Evolutionary conservation across 1,284 basidiomycete genomes (phyloP).

Genomic region (Leucoagaricus sp.): DNA sequence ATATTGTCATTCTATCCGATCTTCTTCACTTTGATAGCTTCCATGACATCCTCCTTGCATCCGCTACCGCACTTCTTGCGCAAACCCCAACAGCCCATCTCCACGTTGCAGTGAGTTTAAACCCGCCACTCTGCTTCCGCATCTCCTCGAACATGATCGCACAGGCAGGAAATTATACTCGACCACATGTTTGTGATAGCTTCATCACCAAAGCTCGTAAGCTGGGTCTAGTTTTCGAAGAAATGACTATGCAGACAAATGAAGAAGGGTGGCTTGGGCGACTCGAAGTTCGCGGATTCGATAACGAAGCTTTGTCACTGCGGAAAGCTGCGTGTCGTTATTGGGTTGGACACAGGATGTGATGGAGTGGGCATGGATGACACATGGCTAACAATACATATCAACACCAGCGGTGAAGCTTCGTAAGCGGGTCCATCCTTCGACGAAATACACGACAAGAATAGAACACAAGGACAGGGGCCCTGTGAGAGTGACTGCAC

Average conservation of each 20-base stretch:
- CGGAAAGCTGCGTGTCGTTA: constrained; percentile 61
- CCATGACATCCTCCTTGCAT: constrained; percentile 56
- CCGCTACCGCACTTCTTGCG: constrained; percentile 50
- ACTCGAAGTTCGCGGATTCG: constrained; percentile 47
- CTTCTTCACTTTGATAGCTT: constrained; percentile 66
- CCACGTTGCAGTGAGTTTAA: constrained; percentile 51
- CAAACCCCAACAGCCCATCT: constrained; percentile 42
- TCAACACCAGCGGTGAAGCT: too few relatives aligned
- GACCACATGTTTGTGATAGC: constrained; percentile 48
- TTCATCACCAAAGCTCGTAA: constrained; percentile 47
- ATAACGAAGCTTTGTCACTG: constrained; percentile 44
- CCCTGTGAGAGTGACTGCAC: constrained; percentile 21
- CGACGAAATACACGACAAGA: constrained; percentile 36
- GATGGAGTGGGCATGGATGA: too few relatives aligned
- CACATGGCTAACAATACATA: too few relatives aligned
- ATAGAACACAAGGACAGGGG: constrained; percentile 43
- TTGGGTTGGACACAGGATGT: constrained; percentile 56
- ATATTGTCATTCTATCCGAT: constrained; percentile 67
- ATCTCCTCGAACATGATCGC: neutral
- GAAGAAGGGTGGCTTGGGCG: constrained; percentile 50
- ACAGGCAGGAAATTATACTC: constrained; percentile 66
- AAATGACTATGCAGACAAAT: constrained; percentile 33
- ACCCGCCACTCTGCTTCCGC: neutral
- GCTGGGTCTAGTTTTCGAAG: constrained; percentile 51
- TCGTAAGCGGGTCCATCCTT: constrained; percentile 25